These are phyloP conservation scores for Jackrogersella multiformis DNA, from an alignment of 495 filamentous ascomycete genomes.

Conservation along the genomic window DNA sequence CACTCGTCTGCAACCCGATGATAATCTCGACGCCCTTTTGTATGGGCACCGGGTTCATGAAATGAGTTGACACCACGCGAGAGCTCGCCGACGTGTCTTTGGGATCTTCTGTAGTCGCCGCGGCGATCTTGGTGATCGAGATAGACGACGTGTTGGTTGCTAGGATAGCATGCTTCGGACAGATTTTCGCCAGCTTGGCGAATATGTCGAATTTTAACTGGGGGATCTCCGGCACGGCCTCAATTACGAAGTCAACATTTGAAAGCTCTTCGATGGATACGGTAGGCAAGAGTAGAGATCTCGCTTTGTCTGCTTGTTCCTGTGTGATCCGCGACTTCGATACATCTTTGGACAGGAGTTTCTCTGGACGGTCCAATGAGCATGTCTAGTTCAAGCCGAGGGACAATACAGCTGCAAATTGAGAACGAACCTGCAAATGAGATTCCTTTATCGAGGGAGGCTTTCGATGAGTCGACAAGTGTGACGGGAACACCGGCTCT, in stretches of 20 bases:
- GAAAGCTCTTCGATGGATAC: conserved; percentile 81
- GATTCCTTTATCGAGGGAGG: conserved; percentile 89
- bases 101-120: conserved; percentile 77
- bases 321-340: conserved; percentile 82
- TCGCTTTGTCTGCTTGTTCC: conserved; percentile 74
- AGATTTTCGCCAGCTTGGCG: conserved; percentile 80
- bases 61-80: conserved; percentile 94
- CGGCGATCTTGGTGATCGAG: conserved; percentile 94
- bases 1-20: conserved; percentile 87
- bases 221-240: conserved; percentile 94
- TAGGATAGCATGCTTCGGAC: conserved; percentile 86
- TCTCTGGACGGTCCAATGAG: conserved; percentile 65
- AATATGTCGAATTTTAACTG: conserved; percentile 90
- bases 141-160: conserved; percentile 99
- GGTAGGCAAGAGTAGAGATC: conserved; percentile 71
- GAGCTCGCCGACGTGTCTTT: conserved; percentile 82
- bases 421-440: conserved; percentile 78
- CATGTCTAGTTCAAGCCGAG: conserved; percentile 6
- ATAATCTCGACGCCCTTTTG: conserved; percentile 99
- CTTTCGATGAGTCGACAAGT: conserved; percentile 84
- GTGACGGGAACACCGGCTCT: conserved; percentile 86
- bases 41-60: conserved; percentile 98
- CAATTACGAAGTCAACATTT: conserved; percentile 95
- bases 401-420: neutral
- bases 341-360: conserved; percentile 91